Percentiles rank a stretch among this genome's conserved stretches.
Evolutionary conservation across 768 basidiomycete genomes (phyloP).

Genomic region (Rhodotorula paludigena): DNA sequence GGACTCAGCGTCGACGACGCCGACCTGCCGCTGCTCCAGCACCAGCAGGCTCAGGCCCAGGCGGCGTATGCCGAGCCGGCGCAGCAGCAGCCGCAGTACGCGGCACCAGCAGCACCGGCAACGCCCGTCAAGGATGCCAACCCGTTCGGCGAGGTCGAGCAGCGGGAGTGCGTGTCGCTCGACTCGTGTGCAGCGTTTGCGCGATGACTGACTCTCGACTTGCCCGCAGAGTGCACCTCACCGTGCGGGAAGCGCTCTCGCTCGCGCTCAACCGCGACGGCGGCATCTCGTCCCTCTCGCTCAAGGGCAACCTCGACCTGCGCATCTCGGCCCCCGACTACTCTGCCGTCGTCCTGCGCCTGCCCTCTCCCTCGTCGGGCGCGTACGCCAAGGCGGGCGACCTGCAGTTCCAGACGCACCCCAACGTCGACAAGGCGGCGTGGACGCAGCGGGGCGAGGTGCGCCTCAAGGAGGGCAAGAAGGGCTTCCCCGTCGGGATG

Average conservation of each 20-base stretch:
- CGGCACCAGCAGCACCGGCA: constrained; percentile 47
- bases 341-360: constrained; percentile 64
- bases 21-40: constrained; percentile 20
- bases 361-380: constrained; percentile 57
- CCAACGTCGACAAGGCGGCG: constrained; percentile 80
- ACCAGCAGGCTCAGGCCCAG: constrained; percentile 33
- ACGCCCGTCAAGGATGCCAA: constrained; percentile 47
- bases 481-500: constrained; percentile 81
- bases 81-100: constrained; percentile 23
- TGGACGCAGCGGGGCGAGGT: constrained; percentile 65
- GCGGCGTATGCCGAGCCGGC: constrained; percentile 35
- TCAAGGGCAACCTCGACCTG: constrained; percentile 92
- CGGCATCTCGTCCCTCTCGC: constrained; percentile 79
- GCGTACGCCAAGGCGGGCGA: constrained; percentile 56
- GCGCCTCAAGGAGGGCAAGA: constrained; percentile 74
- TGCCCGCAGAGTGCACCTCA: constrained; percentile 67
- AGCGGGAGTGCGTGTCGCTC: constrained; percentile 60
- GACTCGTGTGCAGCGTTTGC: fast-evolving
- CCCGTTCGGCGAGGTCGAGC: constrained; percentile 64
- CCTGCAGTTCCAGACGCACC: constrained; percentile 95
- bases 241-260: constrained; percentile 75
- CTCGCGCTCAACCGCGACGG: constrained; percentile 82
- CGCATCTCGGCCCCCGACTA: constrained; percentile 70
- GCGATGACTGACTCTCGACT: neutral
- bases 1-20: constrained; percentile 54